A percentile compares a stretch with the other conserved stretches of the same genome.
Conservation (phyloP, 1,284 basidiomycete genomes). For the Rhizopogon parksii region DNA sequence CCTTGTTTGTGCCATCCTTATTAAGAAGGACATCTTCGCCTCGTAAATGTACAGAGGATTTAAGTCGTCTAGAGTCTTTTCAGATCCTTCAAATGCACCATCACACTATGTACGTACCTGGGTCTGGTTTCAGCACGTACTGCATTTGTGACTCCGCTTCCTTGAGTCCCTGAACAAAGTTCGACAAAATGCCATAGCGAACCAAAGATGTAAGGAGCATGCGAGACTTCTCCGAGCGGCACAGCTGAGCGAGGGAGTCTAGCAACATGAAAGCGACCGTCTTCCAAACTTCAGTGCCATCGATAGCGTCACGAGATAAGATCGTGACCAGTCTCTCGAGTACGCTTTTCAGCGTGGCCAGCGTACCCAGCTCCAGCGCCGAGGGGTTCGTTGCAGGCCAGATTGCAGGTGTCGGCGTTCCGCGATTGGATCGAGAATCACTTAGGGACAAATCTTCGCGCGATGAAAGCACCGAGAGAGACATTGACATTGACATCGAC, state of each 20-base stretch:
- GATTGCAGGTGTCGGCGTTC: conserved; percentile 22
- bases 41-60: conserved; percentile 95
- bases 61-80: conserved; percentile 58
- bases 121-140: conserved; percentile 81
- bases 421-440: conserved; percentile 27
- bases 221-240: conserved; percentile 56
- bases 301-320: conserved; percentile 87
- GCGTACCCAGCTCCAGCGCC: conserved; percentile 54
- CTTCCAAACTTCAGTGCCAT: conserved; percentile 94
- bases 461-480: conserved; percentile 32
- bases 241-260: conserved; percentile 68
- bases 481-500: conserved; percentile 22
- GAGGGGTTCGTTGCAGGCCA: conserved; percentile 24
- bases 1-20: conserved; percentile 76
- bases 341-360: conserved; percentile 54
- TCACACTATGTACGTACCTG: conserved; percentile 46
- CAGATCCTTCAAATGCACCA: conserved; percentile 6
- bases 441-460: conserved; percentile 34
- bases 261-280: conserved; percentile 87
- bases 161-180: conserved; percentile 80
- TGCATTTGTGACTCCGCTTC: conserved; percentile 79
- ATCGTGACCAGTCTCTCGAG: conserved; percentile 72
- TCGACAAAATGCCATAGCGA: conserved; percentile 74
- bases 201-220: conserved; percentile 54
- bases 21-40: conserved; percentile 85